Percentiles rank a stretch among this genome's conserved stretches.
These are phyloP conservation scores for Oleoguttula mirabilis DNA, from an alignment of 495 filamentous ascomycete species.

Conservation along the genomic window DNA sequence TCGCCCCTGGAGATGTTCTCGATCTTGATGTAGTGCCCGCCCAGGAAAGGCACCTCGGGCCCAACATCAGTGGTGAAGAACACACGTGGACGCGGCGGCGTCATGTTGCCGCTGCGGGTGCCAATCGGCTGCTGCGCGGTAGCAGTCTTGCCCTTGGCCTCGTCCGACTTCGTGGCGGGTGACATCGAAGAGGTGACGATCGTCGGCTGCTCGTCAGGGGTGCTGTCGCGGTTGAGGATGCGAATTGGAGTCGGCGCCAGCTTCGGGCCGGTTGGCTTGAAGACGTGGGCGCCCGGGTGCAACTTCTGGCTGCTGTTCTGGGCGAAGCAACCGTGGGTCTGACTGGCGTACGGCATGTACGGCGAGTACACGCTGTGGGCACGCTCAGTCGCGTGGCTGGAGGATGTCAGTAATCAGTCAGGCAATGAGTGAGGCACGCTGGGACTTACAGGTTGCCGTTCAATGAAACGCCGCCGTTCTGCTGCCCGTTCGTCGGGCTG, in stretches of 20 bases:
- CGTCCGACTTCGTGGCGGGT: background rate
- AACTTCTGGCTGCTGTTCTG: conserved; percentile 4
- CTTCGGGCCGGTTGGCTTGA: background rate
- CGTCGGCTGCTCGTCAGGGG: background rate
- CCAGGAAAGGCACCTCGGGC: background rate
- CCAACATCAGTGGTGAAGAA: conserved; percentile 18
- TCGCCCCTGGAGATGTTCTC: background rate
- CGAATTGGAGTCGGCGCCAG: background rate
- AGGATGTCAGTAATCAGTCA: no score
- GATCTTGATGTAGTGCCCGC: conserved; percentile 14
- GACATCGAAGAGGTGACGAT: conserved; percentile 2
- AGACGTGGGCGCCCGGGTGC: background rate
- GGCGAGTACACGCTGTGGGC: no score
- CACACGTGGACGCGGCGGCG: background rate
- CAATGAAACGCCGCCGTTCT: background rate
- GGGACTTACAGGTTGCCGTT: no score
- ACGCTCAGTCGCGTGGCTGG: no score
- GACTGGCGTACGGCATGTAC: no score
- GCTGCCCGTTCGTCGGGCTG: background rate
- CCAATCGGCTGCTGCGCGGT: conserved; percentile 16
- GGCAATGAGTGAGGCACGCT: no score
- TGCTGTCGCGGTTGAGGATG: conserved; percentile 9
- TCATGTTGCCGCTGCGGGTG: conserved; percentile 3
- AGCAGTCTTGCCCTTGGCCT: conserved; percentile 2
- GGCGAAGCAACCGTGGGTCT: no score